These are phyloP conservation scores for Plasmodium coatneyi DNA, from an alignment of 169 alveolate genomes.

Conservation along the genomic window DNA sequence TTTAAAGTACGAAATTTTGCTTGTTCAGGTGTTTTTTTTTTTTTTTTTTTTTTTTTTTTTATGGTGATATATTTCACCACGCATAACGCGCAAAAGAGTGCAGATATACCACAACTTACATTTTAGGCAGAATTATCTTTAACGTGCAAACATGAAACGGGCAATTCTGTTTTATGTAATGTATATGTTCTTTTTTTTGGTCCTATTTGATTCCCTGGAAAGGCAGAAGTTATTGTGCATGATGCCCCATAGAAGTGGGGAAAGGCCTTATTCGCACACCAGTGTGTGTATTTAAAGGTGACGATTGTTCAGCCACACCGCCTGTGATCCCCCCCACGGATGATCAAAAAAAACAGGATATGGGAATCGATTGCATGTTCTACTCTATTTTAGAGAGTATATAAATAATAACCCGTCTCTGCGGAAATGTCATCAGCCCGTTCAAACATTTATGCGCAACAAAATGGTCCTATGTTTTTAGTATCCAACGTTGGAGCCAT, in stretches of 20 bases:
- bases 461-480: not conserved
- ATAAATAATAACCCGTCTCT: not conserved
- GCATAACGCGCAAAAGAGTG: not conserved
- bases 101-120: not conserved
- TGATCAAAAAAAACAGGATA: not conserved
- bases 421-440: not conserved
- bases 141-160: not conserved
- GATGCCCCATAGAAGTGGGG: not conserved
- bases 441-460: not conserved
- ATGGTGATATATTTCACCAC: not conserved
- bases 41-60: conserved; percentile 22
- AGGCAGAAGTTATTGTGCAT: not conserved
- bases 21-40: not conserved
- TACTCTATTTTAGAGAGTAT: not conserved
- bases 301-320: not conserved
- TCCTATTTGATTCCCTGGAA: not conserved
- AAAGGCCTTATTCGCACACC: not conserved
- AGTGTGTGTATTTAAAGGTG: not conserved
- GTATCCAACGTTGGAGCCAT: not conserved
- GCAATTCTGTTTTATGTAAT: not conserved
- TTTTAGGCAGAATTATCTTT: conserved; percentile 1
- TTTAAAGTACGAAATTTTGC: not conserved
- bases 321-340: not conserved
- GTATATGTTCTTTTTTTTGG: not conserved
- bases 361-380: not conserved